Conservation (phyloP, 257 asterid species). For the Asclepias syriaca region DNA sequence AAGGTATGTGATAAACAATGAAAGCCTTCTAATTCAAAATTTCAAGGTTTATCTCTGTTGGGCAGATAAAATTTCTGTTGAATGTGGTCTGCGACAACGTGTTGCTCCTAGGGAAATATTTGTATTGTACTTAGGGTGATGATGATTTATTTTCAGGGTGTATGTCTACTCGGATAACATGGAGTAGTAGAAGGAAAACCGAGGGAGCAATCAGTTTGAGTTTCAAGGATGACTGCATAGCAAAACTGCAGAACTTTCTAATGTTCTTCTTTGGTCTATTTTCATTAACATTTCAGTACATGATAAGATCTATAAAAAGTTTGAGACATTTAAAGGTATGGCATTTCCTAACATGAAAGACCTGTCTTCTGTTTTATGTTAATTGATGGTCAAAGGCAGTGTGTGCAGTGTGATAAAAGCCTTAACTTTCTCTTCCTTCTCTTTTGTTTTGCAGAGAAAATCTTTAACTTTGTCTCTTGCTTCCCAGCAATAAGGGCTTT, state of each 20-base stretch:
- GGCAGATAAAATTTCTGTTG: not conserved
- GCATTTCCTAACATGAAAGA: constrained; percentile 50
- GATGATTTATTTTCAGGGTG: constrained; percentile 32
- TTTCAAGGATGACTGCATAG: constrained; percentile 34
- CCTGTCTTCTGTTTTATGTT: constrained; percentile 51
- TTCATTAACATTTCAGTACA: constrained; percentile 39
- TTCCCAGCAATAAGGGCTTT: constrained; percentile 4
- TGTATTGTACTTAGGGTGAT: not conserved
- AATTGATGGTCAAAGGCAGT: not conserved
- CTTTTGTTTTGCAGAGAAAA: constrained; percentile 27
- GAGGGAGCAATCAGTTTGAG: constrained; percentile 37
- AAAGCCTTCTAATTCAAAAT: not conserved
- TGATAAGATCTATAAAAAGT: constrained; percentile 47
- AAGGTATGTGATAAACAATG: not conserved
- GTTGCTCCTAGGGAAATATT: not conserved
- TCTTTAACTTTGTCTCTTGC: not conserved
- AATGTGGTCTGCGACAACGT: not conserved
- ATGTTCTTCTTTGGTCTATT: constrained; percentile 54
- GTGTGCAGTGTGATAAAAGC: not conserved
- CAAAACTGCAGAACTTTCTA: constrained; percentile 47
- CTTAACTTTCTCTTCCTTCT: not conserved
- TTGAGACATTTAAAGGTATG: constrained; percentile 69
- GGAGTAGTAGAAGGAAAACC: constrained; percentile 25
- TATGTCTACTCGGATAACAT: constrained; percentile 32
- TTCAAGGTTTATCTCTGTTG: not conserved